Base-by-base conservation (phyloP, 768 basidiomycete genomes). In the Holtermanniella nyarrowii region DNA sequence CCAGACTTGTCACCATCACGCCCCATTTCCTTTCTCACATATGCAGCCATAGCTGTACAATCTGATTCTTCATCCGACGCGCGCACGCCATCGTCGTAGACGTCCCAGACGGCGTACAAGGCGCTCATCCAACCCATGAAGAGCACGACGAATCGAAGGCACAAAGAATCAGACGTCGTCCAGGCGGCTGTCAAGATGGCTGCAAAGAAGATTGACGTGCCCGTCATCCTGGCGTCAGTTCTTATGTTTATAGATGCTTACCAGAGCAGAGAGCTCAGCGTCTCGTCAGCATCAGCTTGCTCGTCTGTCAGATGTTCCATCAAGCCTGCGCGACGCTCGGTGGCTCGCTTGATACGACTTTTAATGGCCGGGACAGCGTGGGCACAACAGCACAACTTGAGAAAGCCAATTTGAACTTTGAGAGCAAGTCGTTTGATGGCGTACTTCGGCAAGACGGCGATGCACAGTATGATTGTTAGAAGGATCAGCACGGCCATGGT, bases 91-190 rank as follows among this genome's bases (percentile, higher is more conserved):
- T 66, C 65, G 14, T 54, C 42, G 22, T 54, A 53, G 13, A 66
- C 50, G 49, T 66, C 65, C 58, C 58, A 59, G 4, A 59, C 48
- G 4, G 65, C 62, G 27, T 66, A 66, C 31, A 56, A 24, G 2
- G 60, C 60, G 40, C 55, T 59, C 41, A 63, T 52, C 18, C 53
- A 37, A 5, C 65, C 65, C 31, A 63, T 56, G 50, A 61, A 61
- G 20, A 66, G 54, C 45, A 66, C 60, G 23, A 61, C 42, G 48
- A 59, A 66, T 18, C 65, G 60, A 21, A 66, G 47, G 22, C 16
- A 53, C 25, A 62, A 53, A n/a, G 65, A 66, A 37, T 66, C 65
- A 44, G 51, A 37, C 7, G 31, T 16, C 7, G 16, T 7, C 31
- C 31, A 37, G 16, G 31, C 31, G 31, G 10, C 31, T 16, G 31